Base-by-base conservation (phyloP, 306 rosid genomes). In the Calophaca sinica region DNA sequence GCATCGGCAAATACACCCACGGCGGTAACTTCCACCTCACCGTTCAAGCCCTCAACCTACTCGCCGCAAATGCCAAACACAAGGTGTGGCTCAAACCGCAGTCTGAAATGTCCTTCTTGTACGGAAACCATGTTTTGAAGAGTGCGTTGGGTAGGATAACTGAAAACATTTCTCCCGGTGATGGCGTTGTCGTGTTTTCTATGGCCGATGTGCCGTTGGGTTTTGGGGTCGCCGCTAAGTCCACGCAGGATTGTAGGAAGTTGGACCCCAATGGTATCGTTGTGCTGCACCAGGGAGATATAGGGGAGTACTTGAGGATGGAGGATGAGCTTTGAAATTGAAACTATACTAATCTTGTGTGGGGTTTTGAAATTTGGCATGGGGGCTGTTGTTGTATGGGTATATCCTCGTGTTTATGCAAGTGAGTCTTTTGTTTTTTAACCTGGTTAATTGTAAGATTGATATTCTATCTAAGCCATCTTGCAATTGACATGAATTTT, bases 11-110 rank as follows among this genome's bases (percentile, higher is more conserved):
- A 72, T 82, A 85, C 82, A 93, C 98, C 33, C 97, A 89, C 9
- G 94, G 91, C 9, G 96, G 98, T 6, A 91, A 42, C 62, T 91
- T 93, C 70, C 98, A 89, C 73, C 81, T 91, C 59, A 91, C 92
- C 1, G 89, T 87, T 3, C 98, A 90, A 60, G 84, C 90, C 10
- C 70, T 90, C 14, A 76, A 80, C 66, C 45, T 91, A 1, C 52
- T 91, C 53, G 88, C 97, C 4, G 44, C 96, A 50, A 89, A 93
- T 28, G 96, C 97, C 7, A 91, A 87, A 63, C 98, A 93, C 82
- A 91, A 91, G 85, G 97, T 91, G 3, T 91, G 96, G 97, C 93
- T 93, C 69, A 91, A 93, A 39, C 93, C 96, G 14, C 89, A 91
- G 3, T 89, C 98, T 0, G 97, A 90, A 88, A 90, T 90, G 98